phyloP scores from a whole-genome alignment of 306 rosid species.

The Inga laurina region DNA sequence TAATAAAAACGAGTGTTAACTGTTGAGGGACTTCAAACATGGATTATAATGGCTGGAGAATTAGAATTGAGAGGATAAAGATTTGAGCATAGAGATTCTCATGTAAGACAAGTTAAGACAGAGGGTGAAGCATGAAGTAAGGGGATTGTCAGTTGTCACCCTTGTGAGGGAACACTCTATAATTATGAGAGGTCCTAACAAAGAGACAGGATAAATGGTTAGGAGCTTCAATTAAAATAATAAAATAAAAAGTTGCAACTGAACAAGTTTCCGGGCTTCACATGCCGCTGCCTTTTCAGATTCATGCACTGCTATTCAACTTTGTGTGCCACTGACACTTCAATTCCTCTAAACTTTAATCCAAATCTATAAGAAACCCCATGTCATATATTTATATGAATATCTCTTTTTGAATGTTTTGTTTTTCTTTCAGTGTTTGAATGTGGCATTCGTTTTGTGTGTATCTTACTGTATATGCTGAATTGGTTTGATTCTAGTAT shows the following conservation, averaged over 20 bases:
- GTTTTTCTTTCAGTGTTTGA: neutral
- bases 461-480: neutral
- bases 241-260: neutral
- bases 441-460: no score
- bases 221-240: neutral
- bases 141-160: slow-evolving; percentile 16
- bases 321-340: neutral
- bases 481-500: neutral
- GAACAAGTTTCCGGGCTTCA: slow-evolving; percentile 29
- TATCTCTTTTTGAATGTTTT: neutral
- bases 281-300: slow-evolving; percentile 27
- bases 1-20: neutral
- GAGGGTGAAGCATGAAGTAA: neutral
- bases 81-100: slow-evolving; percentile 13
- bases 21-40: neutral
- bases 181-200: slow-evolving; percentile 11
- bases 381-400: neutral
- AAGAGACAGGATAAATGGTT: slow-evolving; percentile 18
- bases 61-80: neutral
- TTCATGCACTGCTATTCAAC: neutral
- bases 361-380: neutral
- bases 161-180: slow-evolving; percentile 14
- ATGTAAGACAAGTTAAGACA: neutral
- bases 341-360: neutral
- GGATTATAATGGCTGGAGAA: neutral